Evolutionary conservation across 2,329 filamentous ascomycete species (phyloP).

Genomic region (Neocucurbitaria cava): DNA sequence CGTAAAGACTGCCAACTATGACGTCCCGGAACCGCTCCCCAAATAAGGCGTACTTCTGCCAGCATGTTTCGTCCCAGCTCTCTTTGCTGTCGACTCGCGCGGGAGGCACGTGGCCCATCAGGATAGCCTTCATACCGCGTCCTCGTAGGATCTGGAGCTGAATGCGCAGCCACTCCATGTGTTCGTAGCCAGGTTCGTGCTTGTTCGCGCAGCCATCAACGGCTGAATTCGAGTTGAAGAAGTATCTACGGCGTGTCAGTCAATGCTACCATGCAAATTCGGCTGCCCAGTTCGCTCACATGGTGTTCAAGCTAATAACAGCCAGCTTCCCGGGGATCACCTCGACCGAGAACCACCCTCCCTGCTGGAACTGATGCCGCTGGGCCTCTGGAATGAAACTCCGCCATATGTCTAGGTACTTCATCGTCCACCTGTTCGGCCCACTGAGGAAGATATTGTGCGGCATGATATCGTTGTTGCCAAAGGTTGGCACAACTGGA

Average conservation of each 20-base stretch:
- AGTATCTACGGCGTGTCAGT: conserved; percentile 63
- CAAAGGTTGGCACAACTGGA: conserved; percentile 87
- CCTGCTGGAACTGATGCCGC: conserved; percentile 86
- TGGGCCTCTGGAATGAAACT: conserved; percentile 92
- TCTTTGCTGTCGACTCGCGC: conserved; percentile 84
- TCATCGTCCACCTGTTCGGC: conserved; percentile 84
- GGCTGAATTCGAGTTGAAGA: conserved; percentile 91
- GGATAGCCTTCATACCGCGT: conserved; percentile 89
- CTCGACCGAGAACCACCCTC: conserved; percentile 94
- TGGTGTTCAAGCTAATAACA: conserved; percentile 92
- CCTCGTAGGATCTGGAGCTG: conserved; percentile 84
- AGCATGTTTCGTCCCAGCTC: conserved; percentile 95
- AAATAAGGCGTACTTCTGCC: conserved; percentile 97
- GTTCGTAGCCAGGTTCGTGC: conserved; percentile 87
- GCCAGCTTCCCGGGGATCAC: conserved; percentile 85
- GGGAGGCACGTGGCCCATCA: conserved; percentile 93
- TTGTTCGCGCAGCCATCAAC: conserved; percentile 85
- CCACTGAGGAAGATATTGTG: conserved; percentile 91
- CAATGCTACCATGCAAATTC: neutral
- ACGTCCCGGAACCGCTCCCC: conserved; percentile 90
- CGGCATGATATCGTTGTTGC: conserved; percentile 96
- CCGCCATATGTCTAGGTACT: conserved; percentile 80
- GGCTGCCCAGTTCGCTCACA: conserved; percentile 53
- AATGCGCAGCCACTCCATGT: conserved; percentile 93
- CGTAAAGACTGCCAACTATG: conserved; percentile 78